Percentiles rank a stretch among this genome's conserved stretches.
Evolutionary conservation across 331 rosid genomes (phyloP).

Genomic region (Quercus tomentella): DNA sequence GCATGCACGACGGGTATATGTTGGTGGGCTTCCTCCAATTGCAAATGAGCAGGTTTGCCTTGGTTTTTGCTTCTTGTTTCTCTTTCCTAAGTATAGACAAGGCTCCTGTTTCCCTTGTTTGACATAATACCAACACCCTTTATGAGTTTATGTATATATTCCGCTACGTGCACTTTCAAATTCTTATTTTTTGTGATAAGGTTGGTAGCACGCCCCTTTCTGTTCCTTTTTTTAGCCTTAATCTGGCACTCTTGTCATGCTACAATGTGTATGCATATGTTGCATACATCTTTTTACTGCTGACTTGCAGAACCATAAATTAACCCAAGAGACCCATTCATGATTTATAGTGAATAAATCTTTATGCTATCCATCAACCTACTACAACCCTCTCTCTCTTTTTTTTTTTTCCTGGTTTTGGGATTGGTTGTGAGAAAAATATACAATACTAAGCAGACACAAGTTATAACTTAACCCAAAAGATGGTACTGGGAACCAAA

Average conservation of each 20-base stretch:
- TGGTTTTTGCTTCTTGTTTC: not conserved
- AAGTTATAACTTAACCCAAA: not conserved
- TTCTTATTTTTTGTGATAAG: not conserved
- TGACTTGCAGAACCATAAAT: not conserved
- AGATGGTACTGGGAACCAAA: not conserved
- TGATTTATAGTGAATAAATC: too few relatives aligned
- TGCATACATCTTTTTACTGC: not conserved
- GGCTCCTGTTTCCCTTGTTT: not conserved
- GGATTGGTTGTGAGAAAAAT: too few relatives aligned
- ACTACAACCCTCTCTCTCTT: too few relatives aligned
- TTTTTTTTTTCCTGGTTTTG: too few relatives aligned
- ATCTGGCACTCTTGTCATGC: not conserved
- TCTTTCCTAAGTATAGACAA: not conserved
- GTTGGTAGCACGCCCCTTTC: not conserved
- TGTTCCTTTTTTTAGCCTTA: not conserved
- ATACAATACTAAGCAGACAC: too few relatives aligned
- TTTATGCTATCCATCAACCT: too few relatives aligned
- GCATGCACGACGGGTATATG: slow-evolving; percentile 80
- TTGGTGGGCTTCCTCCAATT: slow-evolving; percentile 83
- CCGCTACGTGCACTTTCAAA: not conserved
- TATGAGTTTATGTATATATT: not conserved
- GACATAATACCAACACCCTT: not conserved
- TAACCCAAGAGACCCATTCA: not conserved
- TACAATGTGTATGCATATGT: not conserved
- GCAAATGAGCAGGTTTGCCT: slow-evolving; percentile 75